These are phyloP conservation scores for Alternaria conjuncta DNA, from an alignment of 2,329 filamentous ascomycete species.

Conservation along the genomic window DNA sequence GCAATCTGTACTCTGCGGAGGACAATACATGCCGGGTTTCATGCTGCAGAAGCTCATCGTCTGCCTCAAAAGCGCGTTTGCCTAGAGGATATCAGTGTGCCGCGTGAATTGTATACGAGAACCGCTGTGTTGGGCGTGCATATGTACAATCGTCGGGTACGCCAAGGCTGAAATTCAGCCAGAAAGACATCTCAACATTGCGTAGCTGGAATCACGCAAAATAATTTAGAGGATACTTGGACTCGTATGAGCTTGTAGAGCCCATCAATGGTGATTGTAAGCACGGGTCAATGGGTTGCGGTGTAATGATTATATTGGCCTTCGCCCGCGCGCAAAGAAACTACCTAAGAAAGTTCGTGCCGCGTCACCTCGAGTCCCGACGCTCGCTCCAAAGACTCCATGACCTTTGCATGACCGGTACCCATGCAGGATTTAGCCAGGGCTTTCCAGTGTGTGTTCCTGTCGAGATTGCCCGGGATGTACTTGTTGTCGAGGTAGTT, in stretches of 20 bases:
- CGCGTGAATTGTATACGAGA: neutral
- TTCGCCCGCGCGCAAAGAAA: neutral
- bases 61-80: neutral
- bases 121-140: neutral
- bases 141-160: neutral
- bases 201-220: neutral
- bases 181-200: neutral
- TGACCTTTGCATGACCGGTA: neutral
- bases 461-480: neutral
- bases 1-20: neutral
- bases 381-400: neutral
- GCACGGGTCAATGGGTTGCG: neutral
- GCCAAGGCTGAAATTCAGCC: neutral
- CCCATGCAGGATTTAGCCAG: neutral
- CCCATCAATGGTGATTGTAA: neutral
- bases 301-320: neutral
- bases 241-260: neutral
- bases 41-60: neutral
- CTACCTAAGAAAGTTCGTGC: neutral
- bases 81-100: neutral
- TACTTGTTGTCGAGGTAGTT: neutral
- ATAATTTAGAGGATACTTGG: neutral
- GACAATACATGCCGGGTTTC: neutral
- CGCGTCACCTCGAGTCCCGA: neutral
- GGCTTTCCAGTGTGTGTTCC: neutral